A percentile compares a stretch with the other conserved stretches of the same genome.
These are phyloP conservation scores for Didymella pomorum DNA, from an alignment of 2,329 filamentous ascomycete species.

Conservation along the genomic window DNA sequence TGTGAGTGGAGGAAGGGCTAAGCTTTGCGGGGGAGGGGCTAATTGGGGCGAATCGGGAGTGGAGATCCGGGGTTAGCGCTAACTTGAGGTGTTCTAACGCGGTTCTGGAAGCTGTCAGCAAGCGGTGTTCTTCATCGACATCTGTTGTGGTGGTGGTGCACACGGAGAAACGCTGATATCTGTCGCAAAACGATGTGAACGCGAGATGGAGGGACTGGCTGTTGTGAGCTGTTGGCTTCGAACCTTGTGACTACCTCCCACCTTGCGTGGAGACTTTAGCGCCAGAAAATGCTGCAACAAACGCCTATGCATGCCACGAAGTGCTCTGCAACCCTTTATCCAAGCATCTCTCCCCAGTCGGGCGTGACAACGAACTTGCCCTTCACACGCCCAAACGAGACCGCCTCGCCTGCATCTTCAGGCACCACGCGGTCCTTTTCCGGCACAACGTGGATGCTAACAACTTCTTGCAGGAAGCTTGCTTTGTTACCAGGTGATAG, in stretches of 20 bases:
- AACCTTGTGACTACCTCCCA: not conserved
- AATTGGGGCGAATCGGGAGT: slow-evolving; percentile 13
- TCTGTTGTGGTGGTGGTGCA: not conserved
- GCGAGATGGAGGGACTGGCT: not conserved
- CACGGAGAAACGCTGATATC: slow-evolving; percentile 5
- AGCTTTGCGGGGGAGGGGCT: slow-evolving; percentile 22
- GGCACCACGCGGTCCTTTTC: slow-evolving; percentile 47
- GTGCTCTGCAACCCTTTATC: slow-evolving; percentile 18
- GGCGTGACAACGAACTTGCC: slow-evolving; percentile 71
- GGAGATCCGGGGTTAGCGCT: slow-evolving; percentile 6
- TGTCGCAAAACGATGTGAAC: not conserved
- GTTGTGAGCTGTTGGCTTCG: not conserved
- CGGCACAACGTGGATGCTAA: slow-evolving; percentile 47
- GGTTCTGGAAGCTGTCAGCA: slow-evolving; percentile 9
- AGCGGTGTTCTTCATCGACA: not conserved
- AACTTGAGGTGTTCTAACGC: not conserved
- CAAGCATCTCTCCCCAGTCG: slow-evolving; percentile 64
- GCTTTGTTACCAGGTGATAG: slow-evolving; percentile 64
- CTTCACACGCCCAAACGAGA: slow-evolving; percentile 68
- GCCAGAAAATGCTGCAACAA: slow-evolving; percentile 6
- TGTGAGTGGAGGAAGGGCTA: slow-evolving; percentile 10
- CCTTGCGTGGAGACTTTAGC: slow-evolving; percentile 2
- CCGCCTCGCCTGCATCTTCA: slow-evolving; percentile 55
- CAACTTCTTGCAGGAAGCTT: slow-evolving; percentile 67
- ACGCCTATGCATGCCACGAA: slow-evolving; percentile 6